Base-by-base conservation (phyloP, 2,329 filamentous ascomycete genomes). In the Diaporthe sp. region DNA sequence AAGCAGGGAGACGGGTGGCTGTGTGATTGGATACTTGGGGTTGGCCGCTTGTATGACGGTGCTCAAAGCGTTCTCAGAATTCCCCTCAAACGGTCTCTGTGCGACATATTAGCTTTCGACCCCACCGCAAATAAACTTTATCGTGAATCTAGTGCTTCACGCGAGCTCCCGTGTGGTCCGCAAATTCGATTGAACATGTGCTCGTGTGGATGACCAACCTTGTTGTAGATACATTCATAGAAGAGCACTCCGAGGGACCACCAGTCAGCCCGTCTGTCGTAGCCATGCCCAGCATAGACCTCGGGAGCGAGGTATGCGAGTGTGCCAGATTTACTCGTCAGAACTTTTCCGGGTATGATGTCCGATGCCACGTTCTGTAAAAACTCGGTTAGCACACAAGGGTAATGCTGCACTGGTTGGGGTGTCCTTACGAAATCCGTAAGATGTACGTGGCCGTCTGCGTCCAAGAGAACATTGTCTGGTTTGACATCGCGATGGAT, bases 191-290 rank as follows among this genome's bases (percentile, higher is more conserved):
- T 31, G 34, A n/a, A 39, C 60, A 55, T 34, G 25, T 65, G 49
- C 71, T 71, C 17, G 53, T 25, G 51, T 60, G 71, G 31, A 37
- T 39, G 37, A 82, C 88, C 71, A 85, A 95, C 95, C 93, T 97
- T 98, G 87, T 97, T 98, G 87, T 98, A 99, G 79, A 99, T 98
- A 89, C 97, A 98, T 85, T 99, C 97, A 84, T 98, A 99, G 84
- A 98, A 98, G n/a, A 98, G 90, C 61, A 99, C 97, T 67, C 97
- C 97, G 31, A 99, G 86, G 8, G 97, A 98, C 97, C 97, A 99
- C 97, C 97, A 99, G 83, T 99, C 97, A 57, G 97, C 96, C 80
- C 97, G 94, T 63, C 92, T 92, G 76, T 94, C 93, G 82, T 99
- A 99, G 53, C 97, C 97, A 77, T 92, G 93, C 67, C 96, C 96